Evolutionary conservation across 1,139 yeast genomes (phyloP).

Genomic region (Pichia sp.): DNA sequence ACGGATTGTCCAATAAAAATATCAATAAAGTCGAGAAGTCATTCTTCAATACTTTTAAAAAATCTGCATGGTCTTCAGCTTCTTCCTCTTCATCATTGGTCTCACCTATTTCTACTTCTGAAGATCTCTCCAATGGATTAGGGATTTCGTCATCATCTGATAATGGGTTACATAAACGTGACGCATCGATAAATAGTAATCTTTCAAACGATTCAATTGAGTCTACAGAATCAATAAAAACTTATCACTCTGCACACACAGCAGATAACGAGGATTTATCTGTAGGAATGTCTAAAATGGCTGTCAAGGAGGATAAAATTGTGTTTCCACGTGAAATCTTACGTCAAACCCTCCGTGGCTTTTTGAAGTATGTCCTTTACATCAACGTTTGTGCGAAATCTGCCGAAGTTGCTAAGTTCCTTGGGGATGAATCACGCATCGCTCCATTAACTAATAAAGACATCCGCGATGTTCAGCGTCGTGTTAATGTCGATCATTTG

Average conservation of each 20-base stretch:
- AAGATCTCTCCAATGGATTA: background rate
- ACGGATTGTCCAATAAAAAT: background rate
- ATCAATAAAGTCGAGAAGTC: conserved; percentile 22
- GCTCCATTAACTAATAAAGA: conserved; percentile 40
- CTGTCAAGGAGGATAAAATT: conserved; percentile 7
- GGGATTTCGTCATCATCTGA: background rate
- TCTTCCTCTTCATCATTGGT: background rate
- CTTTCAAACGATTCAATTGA: conserved; percentile 7
- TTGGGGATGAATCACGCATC: conserved; percentile 35
- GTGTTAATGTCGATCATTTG: conserved; percentile 57
- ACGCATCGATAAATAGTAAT: background rate
- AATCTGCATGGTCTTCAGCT: background rate
- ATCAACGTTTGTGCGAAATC: conserved; percentile 49
- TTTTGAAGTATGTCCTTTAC: conserved; percentile 48
- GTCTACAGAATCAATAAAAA: conserved; percentile 3
- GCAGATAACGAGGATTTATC: background rate
- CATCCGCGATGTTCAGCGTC: conserved; percentile 47
- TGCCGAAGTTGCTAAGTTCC: conserved; percentile 47
- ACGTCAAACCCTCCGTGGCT: conserved; percentile 72
- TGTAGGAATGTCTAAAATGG: background rate
- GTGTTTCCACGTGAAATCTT: conserved; percentile 59
- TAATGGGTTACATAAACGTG: background rate
- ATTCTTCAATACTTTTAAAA: conserved; percentile 19
- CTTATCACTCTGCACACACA: conserved; percentile 11
- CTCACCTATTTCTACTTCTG: background rate